Base-by-base conservation (phyloP, 2,329 filamentous ascomycete species). In the Trichophyton mentagrophytes region DNA sequence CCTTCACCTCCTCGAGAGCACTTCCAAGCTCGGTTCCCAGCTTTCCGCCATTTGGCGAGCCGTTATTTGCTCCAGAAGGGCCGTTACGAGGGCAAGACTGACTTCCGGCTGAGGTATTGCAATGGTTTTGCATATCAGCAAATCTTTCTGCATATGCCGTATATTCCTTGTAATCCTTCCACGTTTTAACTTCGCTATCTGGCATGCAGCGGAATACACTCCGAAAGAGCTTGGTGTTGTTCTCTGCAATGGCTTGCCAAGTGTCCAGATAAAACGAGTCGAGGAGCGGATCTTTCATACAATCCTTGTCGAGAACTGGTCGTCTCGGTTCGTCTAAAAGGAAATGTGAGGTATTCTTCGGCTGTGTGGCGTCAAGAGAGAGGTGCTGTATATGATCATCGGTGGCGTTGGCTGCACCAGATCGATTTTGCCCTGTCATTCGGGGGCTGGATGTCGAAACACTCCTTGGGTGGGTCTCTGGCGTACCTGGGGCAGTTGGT, bases 121-220 rank as follows among this genome's bases (percentile, higher is more conserved):
- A 77, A 64, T 71, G 80, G 67, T 71, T 86, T 78, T 89, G 73
- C 67, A 81, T 73, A 67, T 87, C 85, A 61, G 83, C 82, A 77
- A 99, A 96, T 53, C 85, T 83, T 66, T 87, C 84, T 17, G 82
- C 80, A 71, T 96, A 97, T 3, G 85, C 81, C 60, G 83, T 80
- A 69, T 88, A 95, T 66, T 95, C 87, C 64, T 89, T 87, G 74
- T 99, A 99, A 65, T 95, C 88, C 66, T 88, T 85, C 93, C 93
- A 99, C 49, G 88, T 92, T 65, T 85, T 86, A 27, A 96, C 93
- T 69, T 96, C 90, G 58, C 86, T 96, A 71, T 99, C 93, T 1
- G 93, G 93, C 88, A 95, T 95, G 73, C 91, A 96, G 55, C 91
- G 85, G 78, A 99, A 99, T 7, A 99, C 92, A 63, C 88, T 85